A percentile compares a stretch with the other conserved stretches of the same genome.
Evolutionary conservation across 2,329 filamentous ascomycete genomes (phyloP).

Genomic region (Macrophomina phaseolina): DNA sequence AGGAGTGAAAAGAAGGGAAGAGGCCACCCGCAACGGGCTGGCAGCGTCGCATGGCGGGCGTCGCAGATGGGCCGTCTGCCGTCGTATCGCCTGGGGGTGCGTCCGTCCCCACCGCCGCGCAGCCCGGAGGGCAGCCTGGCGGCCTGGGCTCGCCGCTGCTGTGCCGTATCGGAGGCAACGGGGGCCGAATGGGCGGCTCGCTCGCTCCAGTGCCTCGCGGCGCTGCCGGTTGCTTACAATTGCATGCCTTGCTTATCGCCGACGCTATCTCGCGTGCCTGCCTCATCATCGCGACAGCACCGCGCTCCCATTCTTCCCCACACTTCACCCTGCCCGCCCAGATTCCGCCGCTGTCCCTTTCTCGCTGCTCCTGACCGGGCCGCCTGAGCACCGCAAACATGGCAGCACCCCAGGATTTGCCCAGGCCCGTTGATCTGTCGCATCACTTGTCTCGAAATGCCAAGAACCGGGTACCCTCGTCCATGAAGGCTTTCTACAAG

Average conservation of each 20-base stretch:
- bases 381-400: not conserved
- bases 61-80: not conserved
- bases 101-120: not conserved
- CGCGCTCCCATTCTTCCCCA: slow-evolving; percentile 12
- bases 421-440: slow-evolving; percentile 71
- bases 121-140: not conserved
- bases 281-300: slow-evolving; percentile 10
- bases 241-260: slow-evolving; percentile 18
- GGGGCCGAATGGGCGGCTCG: slow-evolving; percentile 3
- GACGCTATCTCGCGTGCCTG: slow-evolving; percentile 4
- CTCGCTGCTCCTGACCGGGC: not conserved
- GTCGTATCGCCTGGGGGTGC: not conserved
- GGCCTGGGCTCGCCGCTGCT: not conserved
- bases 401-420: not conserved
- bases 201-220: not conserved
- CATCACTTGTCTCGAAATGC: slow-evolving; percentile 78
- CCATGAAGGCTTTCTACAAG: slow-evolving; percentile 83
- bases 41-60: not conserved
- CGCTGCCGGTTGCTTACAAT: slow-evolving; percentile 12
- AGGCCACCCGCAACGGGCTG: not conserved
- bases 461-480: slow-evolving; percentile 66
- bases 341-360: not conserved
- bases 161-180: not conserved
- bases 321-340: not conserved
- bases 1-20: not conserved